A percentile compares a stretch with the other conserved stretches of the same genome.
Evolutionary conservation across 2,329 filamentous ascomycete genomes (phyloP).

Genomic region (Arthroderma sp.): DNA sequence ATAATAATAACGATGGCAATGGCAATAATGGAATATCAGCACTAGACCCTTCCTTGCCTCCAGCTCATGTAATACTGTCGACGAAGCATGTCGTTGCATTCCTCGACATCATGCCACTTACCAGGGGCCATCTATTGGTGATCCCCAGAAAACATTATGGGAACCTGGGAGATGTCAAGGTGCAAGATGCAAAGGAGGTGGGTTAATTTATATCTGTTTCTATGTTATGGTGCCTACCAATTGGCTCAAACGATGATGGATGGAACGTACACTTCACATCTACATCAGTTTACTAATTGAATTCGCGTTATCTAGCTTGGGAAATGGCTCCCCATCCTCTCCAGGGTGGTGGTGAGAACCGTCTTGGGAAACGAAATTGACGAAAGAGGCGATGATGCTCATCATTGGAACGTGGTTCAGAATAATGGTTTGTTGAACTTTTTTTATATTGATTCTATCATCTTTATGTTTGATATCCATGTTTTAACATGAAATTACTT

Average conservation of each 20-base stretch:
- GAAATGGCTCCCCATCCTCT: conserved; percentile 35
- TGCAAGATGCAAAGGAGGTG: conserved; percentile 52
- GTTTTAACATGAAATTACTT: too few species aligned
- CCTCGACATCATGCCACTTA: conserved; percentile 83
- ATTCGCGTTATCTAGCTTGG: conserved; percentile 22
- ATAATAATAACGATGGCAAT: neutral
- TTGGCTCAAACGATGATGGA: too few species aligned
- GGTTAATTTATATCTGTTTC: conserved; percentile 25
- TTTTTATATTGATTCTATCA: conserved; percentile 3
- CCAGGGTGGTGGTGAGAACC: conserved; percentile 60
- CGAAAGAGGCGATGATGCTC: conserved; percentile 50
- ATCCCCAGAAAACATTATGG: conserved; percentile 64
- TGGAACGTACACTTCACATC: too few species aligned
- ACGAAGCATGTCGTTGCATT: conserved; percentile 71
- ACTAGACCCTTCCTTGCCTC: neutral
- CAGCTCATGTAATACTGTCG: conserved; percentile 53
- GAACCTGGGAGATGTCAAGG: conserved; percentile 59
- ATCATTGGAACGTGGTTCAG: conserved; percentile 92
- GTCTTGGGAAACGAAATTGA: conserved; percentile 39
- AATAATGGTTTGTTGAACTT: conserved; percentile 56
- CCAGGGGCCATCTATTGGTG: conserved; percentile 68
- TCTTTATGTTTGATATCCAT: neutral
- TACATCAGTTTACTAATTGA: neutral
- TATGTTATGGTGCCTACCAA: too few species aligned
- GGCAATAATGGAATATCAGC: too few species aligned